These are phyloP conservation scores for Hevea brasiliensis DNA, from an alignment of 345 rosid genomes.

Conservation along the genomic window DNA sequence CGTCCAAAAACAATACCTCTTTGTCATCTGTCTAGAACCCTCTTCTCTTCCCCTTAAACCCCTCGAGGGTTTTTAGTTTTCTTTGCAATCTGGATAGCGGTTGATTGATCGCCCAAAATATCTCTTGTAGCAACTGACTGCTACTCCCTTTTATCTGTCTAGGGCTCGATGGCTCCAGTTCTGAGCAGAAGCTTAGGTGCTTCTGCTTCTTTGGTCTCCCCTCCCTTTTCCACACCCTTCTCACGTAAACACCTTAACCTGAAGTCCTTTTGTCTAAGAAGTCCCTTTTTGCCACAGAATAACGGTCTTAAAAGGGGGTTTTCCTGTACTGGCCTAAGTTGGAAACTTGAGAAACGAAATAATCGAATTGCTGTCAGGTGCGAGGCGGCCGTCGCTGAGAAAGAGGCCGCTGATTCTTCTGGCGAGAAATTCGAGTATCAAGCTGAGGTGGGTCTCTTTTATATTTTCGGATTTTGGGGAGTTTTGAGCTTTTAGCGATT, in stretches of 20 bases:
- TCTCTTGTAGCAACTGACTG: background rate
- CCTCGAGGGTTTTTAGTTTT: slow-evolving; percentile 46
- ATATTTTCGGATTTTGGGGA: slow-evolving; percentile 3
- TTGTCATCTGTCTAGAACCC: slow-evolving; percentile 43
- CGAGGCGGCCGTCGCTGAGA: slow-evolving; percentile 83
- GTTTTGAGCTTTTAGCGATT: background rate
- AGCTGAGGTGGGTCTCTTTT: slow-evolving; percentile 76
- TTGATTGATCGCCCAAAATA: background rate
- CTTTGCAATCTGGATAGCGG: background rate
- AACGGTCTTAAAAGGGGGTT: slow-evolving; percentile 43
- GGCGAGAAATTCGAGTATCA: slow-evolving; percentile 97
- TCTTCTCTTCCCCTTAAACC: slow-evolving; percentile 43
- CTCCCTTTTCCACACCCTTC: slow-evolving; percentile 49
- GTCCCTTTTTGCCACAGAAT: slow-evolving; percentile 44
- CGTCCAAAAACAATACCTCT: slow-evolving; percentile 19
- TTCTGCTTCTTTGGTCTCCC: slow-evolving; percentile 42
- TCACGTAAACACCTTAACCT: slow-evolving; percentile 30
- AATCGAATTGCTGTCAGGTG: slow-evolving; percentile 55
- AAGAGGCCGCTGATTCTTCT: slow-evolving; percentile 68
- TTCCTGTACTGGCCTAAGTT: slow-evolving; percentile 50
- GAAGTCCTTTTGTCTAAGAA: slow-evolving; percentile 41
- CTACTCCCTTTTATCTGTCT: background rate
- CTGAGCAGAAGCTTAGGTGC: slow-evolving; percentile 56
- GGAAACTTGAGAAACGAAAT: slow-evolving; percentile 57
- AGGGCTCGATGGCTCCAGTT: slow-evolving; percentile 65